Conservation (phyloP, 2,329 filamentous ascomycete species). For the Eutypa lata region DNA sequence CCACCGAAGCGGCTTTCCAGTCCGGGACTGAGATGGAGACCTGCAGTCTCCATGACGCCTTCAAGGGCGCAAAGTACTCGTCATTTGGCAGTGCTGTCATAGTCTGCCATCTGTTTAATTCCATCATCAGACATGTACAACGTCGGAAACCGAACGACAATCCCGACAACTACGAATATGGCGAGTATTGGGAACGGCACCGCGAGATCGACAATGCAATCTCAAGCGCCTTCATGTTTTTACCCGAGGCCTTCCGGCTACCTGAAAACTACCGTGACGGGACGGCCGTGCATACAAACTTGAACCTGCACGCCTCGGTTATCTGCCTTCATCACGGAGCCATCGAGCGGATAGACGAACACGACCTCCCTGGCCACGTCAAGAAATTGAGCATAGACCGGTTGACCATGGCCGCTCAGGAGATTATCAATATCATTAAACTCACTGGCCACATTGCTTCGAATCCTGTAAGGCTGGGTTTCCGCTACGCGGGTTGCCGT, state of each 20-base stretch:
- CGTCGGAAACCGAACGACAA: conserved; percentile 65
- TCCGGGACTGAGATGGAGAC: conserved; percentile 62
- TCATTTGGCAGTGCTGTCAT: conserved; percentile 71
- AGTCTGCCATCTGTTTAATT: conserved; percentile 75
- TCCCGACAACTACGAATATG: conserved; percentile 70
- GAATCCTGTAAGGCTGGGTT: conserved; percentile 53
- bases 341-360: conserved; percentile 75
- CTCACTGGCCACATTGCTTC: conserved; percentile 70
- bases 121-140: conserved; percentile 78
- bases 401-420: conserved; percentile 75
- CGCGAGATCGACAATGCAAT: conserved; percentile 77
- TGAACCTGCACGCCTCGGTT: conserved; percentile 82
- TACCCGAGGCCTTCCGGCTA: conserved; percentile 72
- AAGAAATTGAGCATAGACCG: conserved; percentile 69
- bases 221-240: conserved; percentile 71
- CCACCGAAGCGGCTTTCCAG: conserved; percentile 73
- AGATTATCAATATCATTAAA: conserved; percentile 80
- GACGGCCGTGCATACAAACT: conserved; percentile 77
- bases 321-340: conserved; percentile 90
- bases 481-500: background rate
- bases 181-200: conserved; percentile 84
- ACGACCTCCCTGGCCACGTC: conserved; percentile 62
- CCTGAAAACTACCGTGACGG: conserved; percentile 66
- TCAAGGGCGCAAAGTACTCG: conserved; percentile 62
- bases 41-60: conserved; percentile 60